Evolutionary conservation across 257 asterid species (phyloP).

Genomic region (Solanum peruvianum): DNA sequence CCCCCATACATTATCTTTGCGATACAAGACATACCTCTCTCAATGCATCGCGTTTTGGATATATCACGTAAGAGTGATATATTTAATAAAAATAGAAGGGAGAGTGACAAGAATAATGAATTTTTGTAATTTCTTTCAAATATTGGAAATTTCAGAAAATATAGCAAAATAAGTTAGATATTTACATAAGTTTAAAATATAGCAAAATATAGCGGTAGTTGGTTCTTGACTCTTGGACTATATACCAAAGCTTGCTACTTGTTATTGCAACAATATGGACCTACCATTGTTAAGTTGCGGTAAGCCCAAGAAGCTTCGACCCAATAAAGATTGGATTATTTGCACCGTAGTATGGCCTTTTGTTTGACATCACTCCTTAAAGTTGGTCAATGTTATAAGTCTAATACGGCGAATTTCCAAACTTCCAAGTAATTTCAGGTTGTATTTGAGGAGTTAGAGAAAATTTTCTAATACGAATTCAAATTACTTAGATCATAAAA

Average conservation of each 20-base stretch:
- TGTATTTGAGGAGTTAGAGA: neutral
- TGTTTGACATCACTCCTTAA: neutral
- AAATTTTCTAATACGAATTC: fast-evolving
- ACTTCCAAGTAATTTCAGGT: neutral
- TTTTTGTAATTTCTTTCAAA: too few relatives aligned
- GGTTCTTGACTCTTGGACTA: neutral
- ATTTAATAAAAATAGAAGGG: too few relatives aligned
- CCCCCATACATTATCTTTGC: too few relatives aligned
- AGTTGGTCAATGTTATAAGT: neutral
- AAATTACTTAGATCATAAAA: neutral
- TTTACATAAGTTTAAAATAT: too few relatives aligned
- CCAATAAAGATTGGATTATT: neutral
- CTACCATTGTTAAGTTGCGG: neutral
- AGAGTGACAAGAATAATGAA: too few relatives aligned
- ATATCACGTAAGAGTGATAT: too few relatives aligned
- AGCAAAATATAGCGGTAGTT: neutral
- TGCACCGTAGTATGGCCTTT: neutral
- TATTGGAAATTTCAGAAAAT: too few relatives aligned
- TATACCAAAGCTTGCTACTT: too few relatives aligned
- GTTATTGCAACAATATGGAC: neutral
- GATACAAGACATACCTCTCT: too few relatives aligned
- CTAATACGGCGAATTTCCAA: neutral
- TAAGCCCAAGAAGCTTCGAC: neutral
- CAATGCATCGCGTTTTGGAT: too few relatives aligned
- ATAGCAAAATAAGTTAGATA: too few relatives aligned